Conservation (phyloP, 495 filamentous ascomycete species). For the Neurospora tetraspora region DNA sequence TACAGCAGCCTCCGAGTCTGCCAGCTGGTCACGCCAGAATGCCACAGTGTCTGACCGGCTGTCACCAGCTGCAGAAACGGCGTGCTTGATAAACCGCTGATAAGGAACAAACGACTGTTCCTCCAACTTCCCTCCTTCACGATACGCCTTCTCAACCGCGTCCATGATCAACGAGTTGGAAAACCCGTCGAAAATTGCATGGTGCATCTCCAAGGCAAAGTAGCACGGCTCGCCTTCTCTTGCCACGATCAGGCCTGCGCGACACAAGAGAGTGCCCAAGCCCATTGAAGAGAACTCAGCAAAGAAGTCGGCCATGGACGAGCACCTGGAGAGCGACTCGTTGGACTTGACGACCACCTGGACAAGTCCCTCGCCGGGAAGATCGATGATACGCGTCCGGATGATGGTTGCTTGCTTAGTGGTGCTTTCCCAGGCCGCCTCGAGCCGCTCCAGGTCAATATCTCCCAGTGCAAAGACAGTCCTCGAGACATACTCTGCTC, state of each 20-base stretch:
- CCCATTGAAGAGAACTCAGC: neutral
- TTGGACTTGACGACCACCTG: slow-evolving; percentile 3
- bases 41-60: neutral
- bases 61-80: neutral
- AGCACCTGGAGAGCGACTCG: neutral
- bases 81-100: neutral
- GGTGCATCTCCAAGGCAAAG: slow-evolving; percentile 50
- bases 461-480: slow-evolving; percentile 32
- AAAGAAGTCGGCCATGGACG: neutral
- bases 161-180: neutral
- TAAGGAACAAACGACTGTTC: neutral
- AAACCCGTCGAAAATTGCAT: slow-evolving; percentile 55
- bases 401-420: slow-evolving; percentile 33
- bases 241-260: neutral
- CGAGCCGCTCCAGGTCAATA: slow-evolving; percentile 34
- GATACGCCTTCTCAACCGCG: neutral
- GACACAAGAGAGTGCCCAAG: neutral
- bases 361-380: slow-evolving; percentile 2
- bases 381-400: slow-evolving; percentile 52
- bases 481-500: slow-evolving; percentile 28
- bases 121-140: neutral
- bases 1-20: neutral
- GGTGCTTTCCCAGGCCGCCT: slow-evolving; percentile 40
- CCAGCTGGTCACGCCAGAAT: neutral
- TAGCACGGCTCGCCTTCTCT: neutral